Conservation (phyloP, 169 alveolate species). For the Plasmodium vivax region DNA sequence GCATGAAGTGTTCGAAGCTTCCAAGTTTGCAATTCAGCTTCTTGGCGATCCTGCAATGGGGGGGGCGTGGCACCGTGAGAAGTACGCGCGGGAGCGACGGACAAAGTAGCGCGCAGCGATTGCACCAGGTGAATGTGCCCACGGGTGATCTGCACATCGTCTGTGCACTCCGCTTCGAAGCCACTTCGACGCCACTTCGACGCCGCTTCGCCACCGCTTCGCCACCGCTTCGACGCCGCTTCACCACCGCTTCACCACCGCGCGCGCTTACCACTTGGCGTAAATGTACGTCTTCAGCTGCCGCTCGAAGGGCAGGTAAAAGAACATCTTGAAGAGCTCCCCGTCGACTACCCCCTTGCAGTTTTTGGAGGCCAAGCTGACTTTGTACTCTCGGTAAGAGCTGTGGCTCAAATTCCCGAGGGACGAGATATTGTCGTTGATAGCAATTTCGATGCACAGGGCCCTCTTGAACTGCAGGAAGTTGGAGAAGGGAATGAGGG, state of each 20-base stretch:
- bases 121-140: not conserved
- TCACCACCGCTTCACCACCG: not conserved
- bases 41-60: slow-evolving; percentile 41
- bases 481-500: slow-evolving; percentile 42
- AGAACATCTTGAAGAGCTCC: slow-evolving; percentile 46
- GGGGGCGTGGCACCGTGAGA: not conserved
- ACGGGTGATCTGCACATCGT: not conserved
- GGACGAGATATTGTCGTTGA: slow-evolving; percentile 37
- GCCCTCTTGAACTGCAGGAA: slow-evolving; percentile 41
- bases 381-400: slow-evolving; percentile 24
- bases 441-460: slow-evolving; percentile 54
- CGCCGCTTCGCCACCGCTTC: not conserved
- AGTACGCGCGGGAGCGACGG: not conserved
- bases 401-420: slow-evolving; percentile 43
- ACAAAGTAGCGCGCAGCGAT: not conserved
- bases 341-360: slow-evolving; percentile 63
- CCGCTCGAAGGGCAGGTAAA: slow-evolving; percentile 49
- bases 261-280: slow-evolving; percentile 42
- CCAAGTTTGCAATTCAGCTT: slow-evolving; percentile 61
- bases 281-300: slow-evolving; percentile 41
- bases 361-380: slow-evolving; percentile 10
- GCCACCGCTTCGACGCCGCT: not conserved
- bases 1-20: slow-evolving; percentile 36
- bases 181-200: not conserved
- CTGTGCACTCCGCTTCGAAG: not conserved